Evolutionary conservation across 352 stramenopile genomes (phyloP), one percentile per base, ranked within the genome.

Genomic region (Globisporangium abappressorium): DNA sequence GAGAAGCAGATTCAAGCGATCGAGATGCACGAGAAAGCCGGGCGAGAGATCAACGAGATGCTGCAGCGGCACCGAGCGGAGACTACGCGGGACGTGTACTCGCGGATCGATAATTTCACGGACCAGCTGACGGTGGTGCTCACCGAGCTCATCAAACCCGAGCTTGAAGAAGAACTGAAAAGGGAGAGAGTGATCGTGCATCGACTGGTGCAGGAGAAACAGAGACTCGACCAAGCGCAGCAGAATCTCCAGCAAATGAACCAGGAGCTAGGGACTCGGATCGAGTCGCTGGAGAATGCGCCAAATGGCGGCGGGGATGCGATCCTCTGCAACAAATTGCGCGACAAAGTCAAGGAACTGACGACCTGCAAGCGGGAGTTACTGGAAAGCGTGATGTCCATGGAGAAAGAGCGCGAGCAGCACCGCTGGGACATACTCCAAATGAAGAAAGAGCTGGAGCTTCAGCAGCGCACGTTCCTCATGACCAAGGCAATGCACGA

Each of bases 401-500:
- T 80, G 58, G 65, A 72, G 24, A 24, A 62, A 3, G 79, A 90
- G 33, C 69, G 74, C 6, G 63, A 82, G 8, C 72, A 74, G 34
- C 70, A 76, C 64, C 73, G 72, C n/a, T 80, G 69, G 57, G 79
- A 85, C 0, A 71, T 83, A 14, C 53, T 66, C 0, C 70, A 75
- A 49, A 70, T 78, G 49, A 71, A 76, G 15, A 55, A 68, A 0
- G 73, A 81, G 33, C 68, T 90, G 0, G 74, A 81, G 11, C 58
- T 63, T 0, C 55, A 68, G n/a, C 70, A 85, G 28, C 75, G 78
- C 11, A 76, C 76, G 8, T 66, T 89, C 15, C 57, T 69, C 2
- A 66, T 92, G 63, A 92, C 84, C 4, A 72, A 74, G 24, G 79
- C 81, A 7, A 92, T 92, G 84, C 78, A 92, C 41, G 75, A 88